phyloP scores from a whole-genome alignment of 139 green algal genomes.

The Chlamydomonas incerta region DNA sequence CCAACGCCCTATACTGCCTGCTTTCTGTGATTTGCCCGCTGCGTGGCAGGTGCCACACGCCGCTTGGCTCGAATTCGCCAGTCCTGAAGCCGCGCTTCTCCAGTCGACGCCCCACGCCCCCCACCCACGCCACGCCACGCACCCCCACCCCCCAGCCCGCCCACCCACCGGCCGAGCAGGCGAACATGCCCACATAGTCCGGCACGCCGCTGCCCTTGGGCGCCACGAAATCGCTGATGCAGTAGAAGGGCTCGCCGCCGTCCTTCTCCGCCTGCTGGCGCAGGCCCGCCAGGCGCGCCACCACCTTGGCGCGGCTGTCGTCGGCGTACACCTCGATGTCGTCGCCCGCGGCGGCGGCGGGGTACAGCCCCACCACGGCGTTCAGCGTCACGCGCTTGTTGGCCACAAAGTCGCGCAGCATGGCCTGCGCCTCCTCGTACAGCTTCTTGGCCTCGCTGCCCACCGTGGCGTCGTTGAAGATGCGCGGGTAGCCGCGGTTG shows the following conservation, averaged over 20 bases:
- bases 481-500: conserved; percentile 99
- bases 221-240: conserved; percentile 97
- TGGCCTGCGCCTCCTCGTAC: conserved; percentile 92
- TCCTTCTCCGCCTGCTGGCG: conserved; percentile 93
- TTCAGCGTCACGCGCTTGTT: conserved; percentile 88
- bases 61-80: too few species aligned
- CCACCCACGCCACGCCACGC: neutral
- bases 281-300: conserved; percentile 79
- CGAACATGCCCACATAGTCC: conserved; percentile 98
- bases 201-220: conserved; percentile 82
- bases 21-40: too few species aligned
- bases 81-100: too few species aligned
- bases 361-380: conserved; percentile 92
- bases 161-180: conserved; percentile 69
- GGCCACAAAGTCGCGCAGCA: conserved; percentile 89
- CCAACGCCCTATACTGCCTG: neutral
- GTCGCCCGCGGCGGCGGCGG: conserved; percentile 92
- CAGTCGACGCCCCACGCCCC: too few species aligned
- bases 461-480: conserved; percentile 99
- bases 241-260: conserved; percentile 85
- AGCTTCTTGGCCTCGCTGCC: conserved; percentile 97
- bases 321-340: conserved; percentile 91
- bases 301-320: conserved; percentile 68
- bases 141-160: neutral
- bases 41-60: too few species aligned